A percentile compares a stretch with the other conserved stretches of the same genome.
These are phyloP conservation scores for Apiospora rasikravindrae DNA, from an alignment of 2,329 filamentous ascomycete genomes.

Conservation along the genomic window DNA sequence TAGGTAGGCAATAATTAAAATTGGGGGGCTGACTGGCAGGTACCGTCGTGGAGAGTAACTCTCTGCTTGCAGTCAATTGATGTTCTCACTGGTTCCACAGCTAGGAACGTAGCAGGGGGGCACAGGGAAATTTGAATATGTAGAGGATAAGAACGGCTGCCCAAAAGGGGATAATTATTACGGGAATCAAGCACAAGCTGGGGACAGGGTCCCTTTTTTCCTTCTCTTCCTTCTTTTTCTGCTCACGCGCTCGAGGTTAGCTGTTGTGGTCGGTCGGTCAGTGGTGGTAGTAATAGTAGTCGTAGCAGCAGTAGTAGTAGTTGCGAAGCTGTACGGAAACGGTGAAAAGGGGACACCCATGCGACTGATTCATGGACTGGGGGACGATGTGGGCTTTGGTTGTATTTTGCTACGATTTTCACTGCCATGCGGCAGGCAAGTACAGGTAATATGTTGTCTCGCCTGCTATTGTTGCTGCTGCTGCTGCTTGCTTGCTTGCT, in stretches of 20 bases:
- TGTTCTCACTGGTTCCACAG: constrained; percentile 3
- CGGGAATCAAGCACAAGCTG: constrained; percentile 5
- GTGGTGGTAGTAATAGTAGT: neutral
- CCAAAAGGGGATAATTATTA: constrained; percentile 12
- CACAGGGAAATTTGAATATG: constrained; percentile 12
- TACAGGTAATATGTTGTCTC: neutral
- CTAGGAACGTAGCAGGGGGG: constrained; percentile 16
- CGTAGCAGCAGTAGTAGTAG: neutral
- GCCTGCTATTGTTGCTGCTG: neutral
- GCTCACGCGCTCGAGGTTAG: neutral
- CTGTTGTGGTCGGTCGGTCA: neutral
- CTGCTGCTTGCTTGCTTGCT: neutral
- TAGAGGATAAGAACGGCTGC: neutral
- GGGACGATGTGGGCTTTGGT: neutral
- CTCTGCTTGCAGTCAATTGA: neutral
- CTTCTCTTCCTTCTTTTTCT: neutral
- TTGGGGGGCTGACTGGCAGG: constrained; percentile 17
- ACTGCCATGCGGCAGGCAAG: neutral
- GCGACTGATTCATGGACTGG: neutral
- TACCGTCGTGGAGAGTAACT: constrained; percentile 4
- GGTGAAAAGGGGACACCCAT: neutral
- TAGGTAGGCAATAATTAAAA: constrained; percentile 5
- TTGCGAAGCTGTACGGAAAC: neutral
- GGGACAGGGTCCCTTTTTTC: neutral
- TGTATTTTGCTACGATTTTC: neutral